These are phyloP conservation scores for Blakeslea trispora DNA, from an alignment of 371 early-diverging fungal species.

Conservation along the genomic window DNA sequence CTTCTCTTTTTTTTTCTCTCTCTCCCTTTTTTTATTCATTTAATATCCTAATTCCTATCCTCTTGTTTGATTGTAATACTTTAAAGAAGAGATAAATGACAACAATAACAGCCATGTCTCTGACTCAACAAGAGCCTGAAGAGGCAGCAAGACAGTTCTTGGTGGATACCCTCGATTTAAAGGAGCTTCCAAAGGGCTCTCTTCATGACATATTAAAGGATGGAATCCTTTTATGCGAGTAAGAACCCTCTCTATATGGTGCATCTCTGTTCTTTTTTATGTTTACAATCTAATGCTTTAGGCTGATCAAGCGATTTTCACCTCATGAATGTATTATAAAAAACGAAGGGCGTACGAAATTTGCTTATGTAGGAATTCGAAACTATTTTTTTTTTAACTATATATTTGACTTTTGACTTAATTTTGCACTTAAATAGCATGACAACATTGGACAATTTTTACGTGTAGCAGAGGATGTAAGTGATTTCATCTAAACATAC, in stretches of 20 bases:
- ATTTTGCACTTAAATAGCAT: conserved; percentile 57
- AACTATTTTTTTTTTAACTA: neutral
- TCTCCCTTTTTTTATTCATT: conserved; percentile 3
- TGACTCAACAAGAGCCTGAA: conserved; percentile 21
- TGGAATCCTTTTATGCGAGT: conserved; percentile 51
- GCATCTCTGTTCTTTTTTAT: neutral
- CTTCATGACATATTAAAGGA: conserved; percentile 46
- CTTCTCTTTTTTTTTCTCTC: neutral
- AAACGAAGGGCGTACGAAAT: conserved; percentile 26
- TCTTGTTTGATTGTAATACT: too few relatives aligned
- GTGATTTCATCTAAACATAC: neutral
- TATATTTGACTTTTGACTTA: too few relatives aligned
- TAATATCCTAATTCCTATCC: too few relatives aligned
- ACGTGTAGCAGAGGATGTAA: conserved; percentile 57
- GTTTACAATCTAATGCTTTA: neutral
- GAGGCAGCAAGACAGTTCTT: conserved; percentile 35
- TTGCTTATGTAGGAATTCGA: conserved; percentile 21
- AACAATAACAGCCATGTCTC: neutral
- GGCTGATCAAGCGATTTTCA: conserved; percentile 20
- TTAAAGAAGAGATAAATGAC: conserved; percentile 4
- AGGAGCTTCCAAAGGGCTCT: conserved; percentile 28
- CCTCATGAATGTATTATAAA: conserved; percentile 20
- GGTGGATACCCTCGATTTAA: conserved; percentile 23
- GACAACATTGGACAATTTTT: conserved; percentile 77
- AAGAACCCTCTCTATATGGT: conserved; percentile 1